Evolutionary conservation across 2,329 filamentous ascomycete species (phyloP).

Genomic region (Talaromyces sp.): DNA sequence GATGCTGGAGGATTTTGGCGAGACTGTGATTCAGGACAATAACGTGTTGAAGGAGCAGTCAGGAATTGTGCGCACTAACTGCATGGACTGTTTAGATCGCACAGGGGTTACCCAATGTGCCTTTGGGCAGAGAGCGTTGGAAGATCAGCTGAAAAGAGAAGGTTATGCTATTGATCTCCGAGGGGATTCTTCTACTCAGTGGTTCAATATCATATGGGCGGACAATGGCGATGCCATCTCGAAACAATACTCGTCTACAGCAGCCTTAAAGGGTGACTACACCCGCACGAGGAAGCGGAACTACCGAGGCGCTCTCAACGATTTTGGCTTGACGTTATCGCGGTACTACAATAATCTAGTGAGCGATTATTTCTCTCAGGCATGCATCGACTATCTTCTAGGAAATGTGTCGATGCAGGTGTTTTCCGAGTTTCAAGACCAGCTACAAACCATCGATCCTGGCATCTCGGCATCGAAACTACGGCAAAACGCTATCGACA

Average conservation of each 20-base stretch:
- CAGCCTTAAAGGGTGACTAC: slow-evolving; percentile 93
- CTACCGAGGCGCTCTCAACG: slow-evolving; percentile 84
- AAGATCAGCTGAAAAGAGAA: slow-evolving; percentile 69
- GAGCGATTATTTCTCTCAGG: slow-evolving; percentile 95
- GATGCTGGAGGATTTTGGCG: slow-evolving; percentile 66
- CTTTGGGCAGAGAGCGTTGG: slow-evolving; percentile 76
- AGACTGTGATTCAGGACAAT: slow-evolving; percentile 56
- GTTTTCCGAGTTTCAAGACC: slow-evolving; percentile 90
- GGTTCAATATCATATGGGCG: slow-evolving; percentile 97
- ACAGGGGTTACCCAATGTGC: slow-evolving; percentile 96
- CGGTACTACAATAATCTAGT: slow-evolving; percentile 78
- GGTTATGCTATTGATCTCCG: slow-evolving; percentile 72
- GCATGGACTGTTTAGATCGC: slow-evolving; percentile 95
- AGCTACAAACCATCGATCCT: slow-evolving; percentile 90
- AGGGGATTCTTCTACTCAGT: slow-evolving; percentile 71
- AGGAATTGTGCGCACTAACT: slow-evolving; percentile 88
- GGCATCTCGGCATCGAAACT: slow-evolving; percentile 80
- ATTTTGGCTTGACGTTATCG: slow-evolving; percentile 82
- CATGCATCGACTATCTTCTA: slow-evolving; percentile 87
- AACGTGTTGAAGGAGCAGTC: slow-evolving; percentile 50
- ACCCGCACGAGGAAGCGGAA: slow-evolving; percentile 87
- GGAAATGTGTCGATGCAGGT: slow-evolving; percentile 80
- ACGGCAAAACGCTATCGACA: slow-evolving; percentile 83
- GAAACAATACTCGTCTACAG: slow-evolving; percentile 91
- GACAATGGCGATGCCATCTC: slow-evolving; percentile 96